Conservation (phyloP, 2,329 filamentous ascomycete genomes). For the Talaromyces marneffei region DNA sequence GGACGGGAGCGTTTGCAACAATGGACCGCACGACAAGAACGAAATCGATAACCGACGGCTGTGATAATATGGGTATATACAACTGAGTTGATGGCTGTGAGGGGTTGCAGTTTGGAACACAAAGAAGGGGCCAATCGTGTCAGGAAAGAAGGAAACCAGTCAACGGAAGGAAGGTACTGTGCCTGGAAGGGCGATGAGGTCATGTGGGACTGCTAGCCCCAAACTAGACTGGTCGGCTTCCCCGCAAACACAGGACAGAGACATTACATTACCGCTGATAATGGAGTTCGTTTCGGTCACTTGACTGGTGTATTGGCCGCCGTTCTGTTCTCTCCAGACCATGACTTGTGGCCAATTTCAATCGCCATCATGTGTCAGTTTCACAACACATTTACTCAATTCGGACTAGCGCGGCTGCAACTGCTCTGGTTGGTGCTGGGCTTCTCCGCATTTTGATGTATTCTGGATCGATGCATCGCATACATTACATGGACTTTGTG, state of each 20-base stretch:
- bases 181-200: conserved; percentile 12
- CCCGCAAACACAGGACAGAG: background rate
- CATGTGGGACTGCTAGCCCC: background rate
- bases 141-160: background rate
- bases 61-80: background rate
- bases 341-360: background rate
- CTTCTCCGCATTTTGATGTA: background rate
- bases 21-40: background rate
- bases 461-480: background rate
- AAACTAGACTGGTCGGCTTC: background rate
- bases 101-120: background rate
- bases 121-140: background rate
- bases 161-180: background rate
- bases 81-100: background rate
- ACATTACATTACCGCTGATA: background rate
- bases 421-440: background rate
- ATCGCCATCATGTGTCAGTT: background rate
- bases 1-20: background rate
- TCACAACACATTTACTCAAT: background rate
- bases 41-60: background rate
- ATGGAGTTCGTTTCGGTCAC: background rate
- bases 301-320: background rate
- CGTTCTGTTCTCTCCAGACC: background rate
- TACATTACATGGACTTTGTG: background rate
- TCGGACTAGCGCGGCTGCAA: background rate